These are phyloP conservation scores for Arachis monticola DNA, from an alignment of 331 rosid genomes.

Conservation along the genomic window DNA sequence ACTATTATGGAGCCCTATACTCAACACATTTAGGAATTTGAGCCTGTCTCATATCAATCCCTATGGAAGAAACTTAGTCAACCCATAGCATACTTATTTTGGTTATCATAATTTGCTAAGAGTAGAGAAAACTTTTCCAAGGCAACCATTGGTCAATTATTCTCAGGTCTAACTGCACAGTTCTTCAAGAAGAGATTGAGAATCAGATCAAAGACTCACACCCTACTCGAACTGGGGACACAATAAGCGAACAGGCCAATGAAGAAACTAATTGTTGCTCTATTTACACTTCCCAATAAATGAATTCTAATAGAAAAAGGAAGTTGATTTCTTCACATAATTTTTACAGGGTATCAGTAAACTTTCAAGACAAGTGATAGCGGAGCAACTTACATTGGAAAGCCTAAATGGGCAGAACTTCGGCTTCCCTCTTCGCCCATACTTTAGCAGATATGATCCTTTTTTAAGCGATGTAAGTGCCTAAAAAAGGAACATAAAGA, in stretches of 20 bases:
- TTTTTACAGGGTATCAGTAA: constrained; percentile 22
- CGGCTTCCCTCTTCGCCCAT: constrained; percentile 97
- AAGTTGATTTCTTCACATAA: constrained; percentile 1
- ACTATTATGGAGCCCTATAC: constrained; percentile 1
- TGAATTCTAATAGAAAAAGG: neutral
- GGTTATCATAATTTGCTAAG: constrained; percentile 25
- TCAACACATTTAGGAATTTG: constrained; percentile 26
- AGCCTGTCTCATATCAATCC: constrained; percentile 1
- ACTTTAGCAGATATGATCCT: constrained; percentile 87
- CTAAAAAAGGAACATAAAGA: constrained; percentile 48
- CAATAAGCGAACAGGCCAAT: neutral
- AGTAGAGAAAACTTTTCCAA: constrained; percentile 12
- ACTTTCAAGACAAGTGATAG: constrained; percentile 16
- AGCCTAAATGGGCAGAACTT: constrained; percentile 95
- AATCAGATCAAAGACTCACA: constrained; percentile 5
- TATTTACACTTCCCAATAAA: constrained; percentile 11
- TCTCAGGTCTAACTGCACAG: constrained; percentile 1
- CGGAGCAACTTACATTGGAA: constrained; percentile 74
- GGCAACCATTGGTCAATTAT: constrained; percentile 10
- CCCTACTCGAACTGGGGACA: neutral
- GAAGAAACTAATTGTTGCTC: constrained; percentile 17
- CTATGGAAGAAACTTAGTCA: constrained; percentile 15
- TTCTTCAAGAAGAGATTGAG: neutral
- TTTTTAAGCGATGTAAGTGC: constrained; percentile 89
- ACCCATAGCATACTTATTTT: neutral